phyloP scores from a whole-genome alignment of 495 filamentous ascomycete species.

The Trichoderma orchidacearum region DNA sequence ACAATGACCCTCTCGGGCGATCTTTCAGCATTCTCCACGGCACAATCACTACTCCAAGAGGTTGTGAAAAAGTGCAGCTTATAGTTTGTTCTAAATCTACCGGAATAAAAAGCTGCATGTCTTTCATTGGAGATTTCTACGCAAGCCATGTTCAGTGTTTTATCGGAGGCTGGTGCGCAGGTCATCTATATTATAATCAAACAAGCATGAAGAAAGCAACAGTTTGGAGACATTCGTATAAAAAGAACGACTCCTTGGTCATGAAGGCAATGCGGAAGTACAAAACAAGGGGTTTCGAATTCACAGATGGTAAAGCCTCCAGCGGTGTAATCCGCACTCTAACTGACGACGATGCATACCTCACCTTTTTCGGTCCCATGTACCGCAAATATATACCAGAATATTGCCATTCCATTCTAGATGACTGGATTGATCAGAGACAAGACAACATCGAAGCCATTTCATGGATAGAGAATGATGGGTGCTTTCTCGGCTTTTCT shows the following conservation, averaged over 20 bases:
- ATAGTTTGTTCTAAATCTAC: not conserved
- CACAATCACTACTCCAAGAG: not conserved
- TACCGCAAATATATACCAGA: too few relatives aligned
- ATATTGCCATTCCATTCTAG: too few relatives aligned
- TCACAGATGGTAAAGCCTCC: too few relatives aligned
- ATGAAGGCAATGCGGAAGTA: not conserved
- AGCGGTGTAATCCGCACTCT: too few relatives aligned
- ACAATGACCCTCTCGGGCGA: not conserved
- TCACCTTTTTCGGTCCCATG: too few relatives aligned
- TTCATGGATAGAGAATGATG: too few relatives aligned
- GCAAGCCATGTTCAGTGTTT: not conserved
- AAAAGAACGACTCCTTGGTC: not conserved
- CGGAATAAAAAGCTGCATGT: not conserved
- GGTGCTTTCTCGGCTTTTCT: too few relatives aligned
- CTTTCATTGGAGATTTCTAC: not conserved
- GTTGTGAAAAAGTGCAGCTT: not conserved
- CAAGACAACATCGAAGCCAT: too few relatives aligned
- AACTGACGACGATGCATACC: too few relatives aligned
- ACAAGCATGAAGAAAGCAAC: not conserved
- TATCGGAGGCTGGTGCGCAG: not conserved
- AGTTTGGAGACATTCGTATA: not conserved
- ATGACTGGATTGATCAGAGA: too few relatives aligned
- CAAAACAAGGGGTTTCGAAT: not conserved
- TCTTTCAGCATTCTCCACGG: not conserved
- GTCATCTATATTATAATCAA: not conserved